Conservation (phyloP, 371 early-diverging fungal genomes). For the Choanephora cucurbitarum region DNA sequence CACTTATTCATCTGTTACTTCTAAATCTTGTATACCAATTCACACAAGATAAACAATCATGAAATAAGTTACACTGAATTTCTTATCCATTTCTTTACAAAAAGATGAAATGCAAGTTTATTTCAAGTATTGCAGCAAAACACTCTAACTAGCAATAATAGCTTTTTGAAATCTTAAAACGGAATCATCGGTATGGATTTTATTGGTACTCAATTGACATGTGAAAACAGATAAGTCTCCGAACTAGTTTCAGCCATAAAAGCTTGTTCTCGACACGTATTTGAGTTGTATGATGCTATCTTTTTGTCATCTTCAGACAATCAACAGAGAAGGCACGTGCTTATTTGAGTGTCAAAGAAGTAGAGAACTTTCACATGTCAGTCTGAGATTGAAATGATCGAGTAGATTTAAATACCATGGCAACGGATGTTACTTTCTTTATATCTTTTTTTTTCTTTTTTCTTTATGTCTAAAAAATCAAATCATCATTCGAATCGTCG, state of each 20-base stretch:
- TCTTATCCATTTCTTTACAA: no score
- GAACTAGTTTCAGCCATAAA: neutral
- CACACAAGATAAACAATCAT: no score
- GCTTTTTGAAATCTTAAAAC: neutral
- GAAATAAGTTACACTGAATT: no score
- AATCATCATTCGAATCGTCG: neutral
- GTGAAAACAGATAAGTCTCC: neutral
- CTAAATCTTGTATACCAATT: no score
- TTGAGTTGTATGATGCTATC: neutral
- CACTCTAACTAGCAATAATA: no score
- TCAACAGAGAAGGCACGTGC: neutral
- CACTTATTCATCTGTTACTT: no score
- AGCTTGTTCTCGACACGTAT: neutral
- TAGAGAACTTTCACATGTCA: neutral
- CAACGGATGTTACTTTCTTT: neutral
- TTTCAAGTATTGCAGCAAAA: no score
- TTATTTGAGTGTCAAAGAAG: no score
- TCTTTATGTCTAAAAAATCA: neutral
- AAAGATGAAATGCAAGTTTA: no score
- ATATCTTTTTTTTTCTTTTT: neutral
- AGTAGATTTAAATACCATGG: no score
- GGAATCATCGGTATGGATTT: neutral
- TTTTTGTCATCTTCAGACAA: neutral
- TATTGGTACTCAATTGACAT: neutral
- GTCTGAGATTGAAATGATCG: neutral